A percentile compares a stretch with the other conserved stretches of the same genome.
phyloP scores from a whole-genome alignment of 768 basidiomycete species.

The Roridomyces roridus region DNA sequence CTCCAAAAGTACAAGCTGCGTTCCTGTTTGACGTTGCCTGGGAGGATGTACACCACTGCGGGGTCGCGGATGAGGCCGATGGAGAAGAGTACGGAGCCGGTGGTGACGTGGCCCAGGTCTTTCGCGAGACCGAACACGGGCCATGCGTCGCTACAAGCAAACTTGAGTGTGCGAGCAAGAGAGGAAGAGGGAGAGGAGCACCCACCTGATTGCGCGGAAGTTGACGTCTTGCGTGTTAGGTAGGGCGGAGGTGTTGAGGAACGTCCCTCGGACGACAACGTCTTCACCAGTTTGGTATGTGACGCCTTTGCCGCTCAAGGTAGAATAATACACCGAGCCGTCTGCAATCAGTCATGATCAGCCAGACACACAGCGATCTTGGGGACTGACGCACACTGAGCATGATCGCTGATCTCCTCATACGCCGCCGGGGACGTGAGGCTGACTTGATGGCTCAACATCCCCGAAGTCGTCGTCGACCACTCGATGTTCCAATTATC shows the following conservation, averaged over 20 bases:
- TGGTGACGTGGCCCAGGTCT: slow-evolving; percentile 57
- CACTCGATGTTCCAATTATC: slow-evolving; percentile 59
- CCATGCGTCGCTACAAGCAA: slow-evolving; percentile 49
- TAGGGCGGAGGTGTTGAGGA: slow-evolving; percentile 61
- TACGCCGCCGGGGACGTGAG: slow-evolving; percentile 49
- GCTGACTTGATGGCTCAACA: slow-evolving; percentile 64
- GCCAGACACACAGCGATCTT: neutral
- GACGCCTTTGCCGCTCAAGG: slow-evolving; percentile 45
- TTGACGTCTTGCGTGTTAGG: slow-evolving; percentile 56
- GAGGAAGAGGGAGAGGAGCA: too few relatives aligned
- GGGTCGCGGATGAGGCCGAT: slow-evolving; percentile 61
- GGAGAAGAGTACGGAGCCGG: slow-evolving; percentile 44
- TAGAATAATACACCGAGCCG: slow-evolving; percentile 67
- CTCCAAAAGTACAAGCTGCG: slow-evolving; percentile 39
- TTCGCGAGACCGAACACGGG: slow-evolving; percentile 67
- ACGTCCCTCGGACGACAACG: slow-evolving; percentile 58
- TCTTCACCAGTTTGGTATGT: slow-evolving; percentile 67
- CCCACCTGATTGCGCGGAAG: slow-evolving; percentile 53
- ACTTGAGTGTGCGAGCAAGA: too few relatives aligned
- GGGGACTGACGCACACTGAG: slow-evolving; percentile 54
- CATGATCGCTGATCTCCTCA: slow-evolving; percentile 62
- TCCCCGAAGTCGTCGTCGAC: slow-evolving; percentile 51
- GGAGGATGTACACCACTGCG: slow-evolving; percentile 50
- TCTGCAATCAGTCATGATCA: slow-evolving; percentile 44
- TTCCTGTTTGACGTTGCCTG: slow-evolving; percentile 36